phyloP scores from a whole-genome alignment of 23 red algal species.

The Gracilariopsis chorda region DNA sequence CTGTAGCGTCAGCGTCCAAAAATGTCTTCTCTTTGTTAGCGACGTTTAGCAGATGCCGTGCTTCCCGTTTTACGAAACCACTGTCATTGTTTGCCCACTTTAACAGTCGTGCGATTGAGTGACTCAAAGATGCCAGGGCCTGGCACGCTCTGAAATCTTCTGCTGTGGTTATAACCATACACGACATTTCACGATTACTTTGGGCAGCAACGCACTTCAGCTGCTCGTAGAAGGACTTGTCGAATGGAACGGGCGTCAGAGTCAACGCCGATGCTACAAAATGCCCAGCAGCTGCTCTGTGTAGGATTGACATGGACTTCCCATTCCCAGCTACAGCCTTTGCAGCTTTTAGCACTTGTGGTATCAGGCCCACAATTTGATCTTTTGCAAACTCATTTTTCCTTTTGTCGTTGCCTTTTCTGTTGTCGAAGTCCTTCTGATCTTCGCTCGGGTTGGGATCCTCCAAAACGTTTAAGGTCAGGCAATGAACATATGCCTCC shows the following conservation, averaged over 20 bases:
- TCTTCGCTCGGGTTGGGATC: neutral
- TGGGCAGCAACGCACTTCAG: conserved; percentile 11
- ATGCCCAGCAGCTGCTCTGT: conserved; percentile 59
- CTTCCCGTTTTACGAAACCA: conserved; percentile 1
- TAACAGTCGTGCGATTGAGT: conserved; percentile 33
- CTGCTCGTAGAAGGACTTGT: neutral
- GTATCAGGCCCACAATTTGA: conserved; percentile 28
- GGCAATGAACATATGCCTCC: conserved; percentile 49
- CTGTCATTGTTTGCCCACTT: neutral
- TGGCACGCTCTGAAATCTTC: neutral
- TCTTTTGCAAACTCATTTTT: conserved; percentile 26
- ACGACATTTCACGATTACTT: neutral
- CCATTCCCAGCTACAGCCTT: neutral
- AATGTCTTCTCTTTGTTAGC: neutral
- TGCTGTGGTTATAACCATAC: neutral
- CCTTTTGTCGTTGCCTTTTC: no score
- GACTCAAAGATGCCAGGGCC: conserved; percentile 24
- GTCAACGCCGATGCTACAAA: conserved; percentile 39
- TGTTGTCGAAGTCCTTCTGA: neutral
- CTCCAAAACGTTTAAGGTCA: neutral
- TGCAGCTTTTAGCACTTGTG: conserved; percentile 17
- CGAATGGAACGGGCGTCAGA: conserved; percentile 9
- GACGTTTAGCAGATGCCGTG: neutral
- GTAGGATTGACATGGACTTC: neutral
- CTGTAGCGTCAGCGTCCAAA: neutral